Evolutionary conservation across 1,284 basidiomycete species (phyloP), one percentile per base, ranked within the genome.

Genomic region (Ceratobasidium sp.): DNA sequence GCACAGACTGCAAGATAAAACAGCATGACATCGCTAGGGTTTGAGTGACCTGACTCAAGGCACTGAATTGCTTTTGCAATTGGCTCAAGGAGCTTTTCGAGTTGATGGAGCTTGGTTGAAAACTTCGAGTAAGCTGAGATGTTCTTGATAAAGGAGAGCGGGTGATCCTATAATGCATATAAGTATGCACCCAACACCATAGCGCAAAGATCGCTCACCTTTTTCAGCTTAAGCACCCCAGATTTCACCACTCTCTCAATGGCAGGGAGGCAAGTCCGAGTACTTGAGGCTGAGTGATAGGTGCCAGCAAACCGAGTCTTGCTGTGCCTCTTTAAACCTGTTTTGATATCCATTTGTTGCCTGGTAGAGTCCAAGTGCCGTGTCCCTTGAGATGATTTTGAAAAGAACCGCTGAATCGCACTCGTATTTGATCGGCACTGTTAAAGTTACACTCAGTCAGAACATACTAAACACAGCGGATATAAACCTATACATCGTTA

Each of bases 241-340:
- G 5, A 12, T 13, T 63, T 39, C 0, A 73, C 58, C 39, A 63
- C 12, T 5, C n/a, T 23, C 23, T 73, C 71, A 58, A 73, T 28
- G 0, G 58, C 71, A 4, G 71, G 71, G 33, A 73, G 51, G 44
- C 39, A 44, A 3, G 13, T 42, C 23, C n/a, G 15, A 10, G 63
- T 20, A 23, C 71, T 73, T 2, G 6, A 4, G 39, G 71, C 23
- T 28, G 42, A 60, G 12, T 79, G 70, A 61, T 84, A 80, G 5
- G 84, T 77, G 7, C 82, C 83, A 12, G 80, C 82, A 79, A 85
- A 85, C 4, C 82, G 80, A 46, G 84, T 85, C 75, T 84, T 84
- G 40, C 84, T 83, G 60, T 84, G 82, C 15, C 80, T 60, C 55
- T 83, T 82, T 0, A 86, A 81, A 0, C 85, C 84, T 5, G 81